These are phyloP conservation scores for Breynia disticha DNA, from an alignment of 441 rosid species.

Conservation along the genomic window DNA sequence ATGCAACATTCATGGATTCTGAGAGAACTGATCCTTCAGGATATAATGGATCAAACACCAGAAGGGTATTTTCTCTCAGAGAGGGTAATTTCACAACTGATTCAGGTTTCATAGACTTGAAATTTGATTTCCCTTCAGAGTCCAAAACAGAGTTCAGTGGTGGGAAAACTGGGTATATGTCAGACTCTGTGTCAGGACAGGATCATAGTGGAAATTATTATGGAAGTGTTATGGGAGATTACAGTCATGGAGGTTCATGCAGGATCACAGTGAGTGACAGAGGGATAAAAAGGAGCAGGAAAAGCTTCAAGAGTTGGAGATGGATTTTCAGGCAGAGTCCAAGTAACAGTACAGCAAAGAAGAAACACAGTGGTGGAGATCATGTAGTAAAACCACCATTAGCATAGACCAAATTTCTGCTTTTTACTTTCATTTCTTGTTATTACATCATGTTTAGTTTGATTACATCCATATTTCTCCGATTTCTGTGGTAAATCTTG, in stretches of 20 bases:
- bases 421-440: constrained; percentile 7
- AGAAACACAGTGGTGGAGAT: constrained; percentile 26
- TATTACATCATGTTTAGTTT: constrained; percentile 6
- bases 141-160: constrained; percentile 21
- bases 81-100: constrained; percentile 71
- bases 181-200: constrained; percentile 24
- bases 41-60: constrained; percentile 17
- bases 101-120: constrained; percentile 84
- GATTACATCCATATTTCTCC: constrained; percentile 3
- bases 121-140: constrained; percentile 60
- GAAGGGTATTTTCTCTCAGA: constrained; percentile 65
- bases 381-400: constrained; percentile 18
- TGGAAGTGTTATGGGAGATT: constrained; percentile 24
- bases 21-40: constrained; percentile 17
- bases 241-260: constrained; percentile 48
- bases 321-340: constrained; percentile 80
- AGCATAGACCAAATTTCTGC: constrained; percentile 10
- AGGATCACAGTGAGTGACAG: constrained; percentile 51
- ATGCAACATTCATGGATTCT: constrained; percentile 24
- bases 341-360: constrained; percentile 24
- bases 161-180: constrained; percentile 20
- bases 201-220: constrained; percentile 17
- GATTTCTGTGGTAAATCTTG: constrained; percentile 13
- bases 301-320: constrained; percentile 88
- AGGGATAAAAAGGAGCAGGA: constrained; percentile 68